Evolutionary conservation across 2,329 filamentous ascomycete genomes (phyloP).

Genomic region (Fusarium penzigii): DNA sequence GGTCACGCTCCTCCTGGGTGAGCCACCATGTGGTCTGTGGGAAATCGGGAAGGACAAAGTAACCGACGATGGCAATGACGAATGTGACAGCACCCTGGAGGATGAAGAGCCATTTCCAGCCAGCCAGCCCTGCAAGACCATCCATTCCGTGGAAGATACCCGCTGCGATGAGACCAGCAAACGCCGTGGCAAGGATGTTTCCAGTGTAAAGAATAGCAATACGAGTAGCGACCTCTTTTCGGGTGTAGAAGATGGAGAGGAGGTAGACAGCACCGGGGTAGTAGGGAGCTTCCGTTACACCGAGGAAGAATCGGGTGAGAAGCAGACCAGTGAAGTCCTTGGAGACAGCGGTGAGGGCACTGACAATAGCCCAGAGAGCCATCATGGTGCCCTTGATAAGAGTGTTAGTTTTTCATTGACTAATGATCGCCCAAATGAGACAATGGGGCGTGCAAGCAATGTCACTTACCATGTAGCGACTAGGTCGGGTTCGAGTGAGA

Average conservation of each 20-base stretch:
- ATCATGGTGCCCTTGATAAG: slow-evolving; percentile 40
- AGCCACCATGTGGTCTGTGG: slow-evolving; percentile 46
- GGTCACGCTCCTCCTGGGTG: slow-evolving; percentile 44
- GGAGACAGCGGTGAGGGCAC: slow-evolving; percentile 47
- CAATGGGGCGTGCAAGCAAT: accelerated
- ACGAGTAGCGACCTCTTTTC: slow-evolving; percentile 46
- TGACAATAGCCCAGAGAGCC: slow-evolving; percentile 49
- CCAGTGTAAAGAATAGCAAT: slow-evolving; percentile 48
- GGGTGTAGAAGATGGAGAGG: slow-evolving; percentile 56
- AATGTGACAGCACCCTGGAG: slow-evolving; percentile 57
- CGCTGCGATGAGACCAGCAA: slow-evolving; percentile 47
- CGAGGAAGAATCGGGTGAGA: slow-evolving; percentile 45
- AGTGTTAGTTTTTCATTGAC: neutral
- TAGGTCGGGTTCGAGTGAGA: slow-evolving; percentile 43
- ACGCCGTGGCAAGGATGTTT: slow-evolving; percentile 38
- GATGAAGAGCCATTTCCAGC: slow-evolving; percentile 57
- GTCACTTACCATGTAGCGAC: slow-evolving; percentile 39
- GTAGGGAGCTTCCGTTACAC: slow-evolving; percentile 44
- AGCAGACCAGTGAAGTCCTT: slow-evolving; percentile 52
- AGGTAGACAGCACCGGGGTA: slow-evolving; percentile 41
- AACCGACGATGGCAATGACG: slow-evolving; percentile 28
- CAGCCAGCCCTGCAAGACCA: slow-evolving; percentile 25
- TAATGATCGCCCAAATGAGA: no score
- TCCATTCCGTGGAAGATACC: slow-evolving; percentile 40
- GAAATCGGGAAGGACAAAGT: slow-evolving; percentile 36